phyloP scores from a whole-genome alignment of 805 yeast genomes.

The Torulaspora delbrueckii region DNA sequence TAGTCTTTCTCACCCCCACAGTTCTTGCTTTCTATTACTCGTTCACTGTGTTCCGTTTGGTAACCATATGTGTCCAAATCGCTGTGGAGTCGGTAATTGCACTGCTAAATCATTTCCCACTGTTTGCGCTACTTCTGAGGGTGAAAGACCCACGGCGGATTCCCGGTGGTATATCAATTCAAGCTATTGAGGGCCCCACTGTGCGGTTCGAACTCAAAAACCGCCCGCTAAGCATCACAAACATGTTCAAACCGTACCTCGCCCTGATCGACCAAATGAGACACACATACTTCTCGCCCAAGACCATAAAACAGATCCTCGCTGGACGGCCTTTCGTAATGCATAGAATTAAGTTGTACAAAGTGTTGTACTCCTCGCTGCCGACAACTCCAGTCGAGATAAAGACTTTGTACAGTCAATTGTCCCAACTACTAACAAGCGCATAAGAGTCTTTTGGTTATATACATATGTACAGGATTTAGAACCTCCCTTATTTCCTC shows the following conservation, averaged over 20 bases:
- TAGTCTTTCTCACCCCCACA: slow-evolving; percentile 79
- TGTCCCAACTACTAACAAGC: slow-evolving; percentile 8
- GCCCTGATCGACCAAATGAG: slow-evolving; percentile 39
- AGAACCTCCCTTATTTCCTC: slow-evolving; percentile 11
- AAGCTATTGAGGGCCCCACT: slow-evolving; percentile 12
- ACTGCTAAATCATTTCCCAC: slow-evolving; percentile 74
- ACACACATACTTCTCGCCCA: slow-evolving; percentile 41
- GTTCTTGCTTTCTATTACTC: slow-evolving; percentile 75
- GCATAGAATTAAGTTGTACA: slow-evolving; percentile 47
- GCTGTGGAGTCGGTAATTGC: slow-evolving; percentile 56
- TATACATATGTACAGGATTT: slow-evolving; percentile 11
- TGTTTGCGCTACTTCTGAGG: slow-evolving; percentile 74
- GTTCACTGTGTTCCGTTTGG: slow-evolving; percentile 58
- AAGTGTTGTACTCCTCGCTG: slow-evolving; percentile 47
- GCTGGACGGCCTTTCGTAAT: slow-evolving; percentile 43
- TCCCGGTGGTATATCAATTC: slow-evolving; percentile 52
- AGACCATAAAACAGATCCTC: slow-evolving; percentile 39
- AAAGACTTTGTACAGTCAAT: slow-evolving; percentile 16
- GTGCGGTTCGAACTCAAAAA: slow-evolving; percentile 35
- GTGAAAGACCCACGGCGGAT: slow-evolving; percentile 70
- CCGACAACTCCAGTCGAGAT: slow-evolving; percentile 39
- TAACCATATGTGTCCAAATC: slow-evolving; percentile 46
- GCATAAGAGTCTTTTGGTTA: neutral
- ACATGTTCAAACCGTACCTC: slow-evolving; percentile 48
- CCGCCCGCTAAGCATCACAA: slow-evolving; percentile 41